These are phyloP conservation scores for Tetrahymena borealis DNA, from an alignment of 73 alveolate species.

Conservation along the genomic window DNA sequence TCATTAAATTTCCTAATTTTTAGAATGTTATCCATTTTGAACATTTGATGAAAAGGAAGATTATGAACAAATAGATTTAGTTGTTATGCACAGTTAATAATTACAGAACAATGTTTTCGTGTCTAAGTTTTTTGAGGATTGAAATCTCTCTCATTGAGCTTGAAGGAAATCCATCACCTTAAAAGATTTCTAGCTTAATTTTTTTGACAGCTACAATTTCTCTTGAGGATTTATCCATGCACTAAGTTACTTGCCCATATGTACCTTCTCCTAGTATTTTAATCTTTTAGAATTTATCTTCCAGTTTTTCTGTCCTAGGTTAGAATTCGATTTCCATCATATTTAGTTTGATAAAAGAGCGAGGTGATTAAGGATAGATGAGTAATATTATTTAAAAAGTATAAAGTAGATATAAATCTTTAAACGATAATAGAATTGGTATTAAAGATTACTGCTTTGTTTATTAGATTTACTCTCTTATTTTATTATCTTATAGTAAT, in stretches of 20 bases:
- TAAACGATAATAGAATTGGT: too few species aligned
- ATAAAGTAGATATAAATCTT: too few species aligned
- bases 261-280: conserved; percentile 78
- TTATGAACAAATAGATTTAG: conserved; percentile 1
- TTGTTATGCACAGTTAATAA: conserved; percentile 31
- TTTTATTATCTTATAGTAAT: too few species aligned
- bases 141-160: conserved; percentile 94
- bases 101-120: conserved; percentile 80
- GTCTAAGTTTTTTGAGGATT: conserved; percentile 78
- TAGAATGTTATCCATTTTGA: too few species aligned
- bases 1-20: too few species aligned
- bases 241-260: conserved; percentile 69
- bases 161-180: conserved; percentile 91
- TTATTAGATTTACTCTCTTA: too few species aligned
- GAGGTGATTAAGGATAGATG: too few species aligned
- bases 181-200: conserved; percentile 31
- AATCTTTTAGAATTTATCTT: conserved; percentile 43
- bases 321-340: not conserved
- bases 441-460: too few species aligned
- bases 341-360: not conserved
- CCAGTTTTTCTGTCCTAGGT: conserved; percentile 5
- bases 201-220: conserved; percentile 70
- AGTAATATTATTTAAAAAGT: too few species aligned
- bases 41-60: too few species aligned
- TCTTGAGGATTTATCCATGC: conserved; percentile 51